phyloP scores from a whole-genome alignment of 208 protist species.

The Blastocrithidia nonstop region DNA sequence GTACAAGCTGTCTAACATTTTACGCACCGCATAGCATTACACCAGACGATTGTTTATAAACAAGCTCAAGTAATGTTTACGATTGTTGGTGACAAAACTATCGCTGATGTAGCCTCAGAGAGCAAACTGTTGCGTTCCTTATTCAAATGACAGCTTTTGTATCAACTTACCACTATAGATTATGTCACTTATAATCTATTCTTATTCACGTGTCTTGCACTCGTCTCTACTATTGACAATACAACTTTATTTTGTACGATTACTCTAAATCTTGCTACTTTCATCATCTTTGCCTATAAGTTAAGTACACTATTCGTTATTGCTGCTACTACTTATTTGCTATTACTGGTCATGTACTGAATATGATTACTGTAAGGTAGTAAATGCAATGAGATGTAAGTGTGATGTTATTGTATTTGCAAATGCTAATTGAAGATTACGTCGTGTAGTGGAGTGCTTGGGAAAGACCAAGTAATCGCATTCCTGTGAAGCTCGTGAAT shows the following conservation, averaged over 20 bases:
- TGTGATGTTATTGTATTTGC: slow-evolving; percentile 33
- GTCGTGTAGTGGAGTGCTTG: slow-evolving; percentile 32
- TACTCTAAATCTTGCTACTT: neutral
- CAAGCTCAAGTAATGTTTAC: slow-evolving; percentile 47
- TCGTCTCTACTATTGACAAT: neutral
- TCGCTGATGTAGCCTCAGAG: slow-evolving; percentile 71
- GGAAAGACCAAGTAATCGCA: slow-evolving; percentile 33
- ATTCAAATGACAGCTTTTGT: neutral
- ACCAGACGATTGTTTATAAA: slow-evolving; percentile 84
- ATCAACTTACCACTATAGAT: no score
- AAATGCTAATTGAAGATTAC: slow-evolving; percentile 59
- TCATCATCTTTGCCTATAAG: neutral
- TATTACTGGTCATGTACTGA: no score
- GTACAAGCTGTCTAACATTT: slow-evolving; percentile 85
- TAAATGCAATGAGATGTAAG: slow-evolving; percentile 30
- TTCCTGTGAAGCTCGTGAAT: neutral
- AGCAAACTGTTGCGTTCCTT: slow-evolving; percentile 14
- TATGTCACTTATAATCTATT: neutral
- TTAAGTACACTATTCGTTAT: neutral
- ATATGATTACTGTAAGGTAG: no score
- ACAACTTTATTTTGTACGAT: no score
- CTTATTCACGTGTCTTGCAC: neutral
- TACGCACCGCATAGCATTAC: slow-evolving; percentile 63
- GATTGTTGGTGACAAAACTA: slow-evolving; percentile 24
- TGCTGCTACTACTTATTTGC: slow-evolving; percentile 16